phyloP scores from a whole-genome alignment of 2,329 filamentous ascomycete genomes.

The Geosmithia morbida region DNA sequence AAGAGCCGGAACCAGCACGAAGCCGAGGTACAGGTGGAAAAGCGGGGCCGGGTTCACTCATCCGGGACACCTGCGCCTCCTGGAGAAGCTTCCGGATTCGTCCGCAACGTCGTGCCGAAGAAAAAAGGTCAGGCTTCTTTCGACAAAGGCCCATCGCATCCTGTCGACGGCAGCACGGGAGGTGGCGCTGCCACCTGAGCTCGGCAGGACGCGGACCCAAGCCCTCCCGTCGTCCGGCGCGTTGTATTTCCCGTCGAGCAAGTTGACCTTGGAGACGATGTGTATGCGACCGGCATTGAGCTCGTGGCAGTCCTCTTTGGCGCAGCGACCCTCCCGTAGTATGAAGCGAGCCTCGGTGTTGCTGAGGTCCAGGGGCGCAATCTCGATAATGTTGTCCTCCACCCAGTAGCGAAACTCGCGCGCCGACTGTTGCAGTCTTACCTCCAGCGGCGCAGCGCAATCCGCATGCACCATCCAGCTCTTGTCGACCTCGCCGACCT shows the following conservation, averaged over 20 bases:
- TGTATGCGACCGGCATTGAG: conserved; percentile 18
- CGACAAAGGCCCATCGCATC: conserved; percentile 22
- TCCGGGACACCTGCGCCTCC: background rate
- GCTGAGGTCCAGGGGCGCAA: conserved; percentile 17
- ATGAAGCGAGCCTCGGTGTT: conserved; percentile 18
- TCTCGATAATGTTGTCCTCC: conserved; percentile 20
- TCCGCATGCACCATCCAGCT: conserved; percentile 20
- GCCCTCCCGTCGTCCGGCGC: conserved; percentile 8
- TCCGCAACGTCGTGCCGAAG: conserved; percentile 18
- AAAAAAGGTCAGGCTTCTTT: conserved; percentile 21
- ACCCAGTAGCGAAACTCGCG: conserved; percentile 24
- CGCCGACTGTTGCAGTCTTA: conserved; percentile 15
- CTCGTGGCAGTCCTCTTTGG: conserved; percentile 17
- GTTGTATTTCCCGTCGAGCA: conserved; percentile 18
- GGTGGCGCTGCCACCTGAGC: conserved; percentile 11
- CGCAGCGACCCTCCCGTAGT: conserved; percentile 18
- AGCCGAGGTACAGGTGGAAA: background rate
- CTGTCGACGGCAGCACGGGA: conserved; percentile 12
- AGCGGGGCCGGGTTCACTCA: background rate
- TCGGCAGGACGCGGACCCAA: conserved; percentile 17
- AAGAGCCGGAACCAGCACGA: background rate
- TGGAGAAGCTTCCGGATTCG: conserved; percentile 1
- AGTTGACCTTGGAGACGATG: conserved; percentile 22
- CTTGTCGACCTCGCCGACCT: conserved; percentile 20
- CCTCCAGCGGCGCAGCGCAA: conserved; percentile 12